Conservation (phyloP, 1,284 basidiomycete species). For the Malassezia arunalokei region DNA sequence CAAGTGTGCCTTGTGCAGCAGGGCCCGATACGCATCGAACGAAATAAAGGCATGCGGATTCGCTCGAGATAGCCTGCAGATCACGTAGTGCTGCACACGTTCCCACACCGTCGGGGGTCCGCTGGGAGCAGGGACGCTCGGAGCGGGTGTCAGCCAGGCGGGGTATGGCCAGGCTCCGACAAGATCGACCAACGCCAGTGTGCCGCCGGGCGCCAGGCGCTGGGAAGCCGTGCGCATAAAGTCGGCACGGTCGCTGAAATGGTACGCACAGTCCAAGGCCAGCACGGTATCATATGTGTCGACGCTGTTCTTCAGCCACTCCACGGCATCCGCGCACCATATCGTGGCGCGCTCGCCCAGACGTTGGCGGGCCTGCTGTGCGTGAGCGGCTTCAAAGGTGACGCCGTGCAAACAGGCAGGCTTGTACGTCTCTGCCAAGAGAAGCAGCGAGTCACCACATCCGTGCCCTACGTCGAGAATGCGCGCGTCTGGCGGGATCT, state of each 20-base stretch:
- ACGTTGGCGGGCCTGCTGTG: constrained; percentile 18
- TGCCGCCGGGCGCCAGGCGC: constrained; percentile 25
- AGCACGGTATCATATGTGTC: constrained; percentile 33
- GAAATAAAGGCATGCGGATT: constrained; percentile 22
- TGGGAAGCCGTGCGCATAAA: constrained; percentile 24
- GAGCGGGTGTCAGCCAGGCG: neutral
- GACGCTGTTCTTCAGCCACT: constrained; percentile 15
- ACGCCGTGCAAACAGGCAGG: constrained; percentile 34
- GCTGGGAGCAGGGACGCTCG: constrained; percentile 15
- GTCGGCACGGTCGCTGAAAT: constrained; percentile 26
- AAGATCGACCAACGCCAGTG: constrained; percentile 33
- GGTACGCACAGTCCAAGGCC: constrained; percentile 43
- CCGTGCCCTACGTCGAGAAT: constrained; percentile 42
- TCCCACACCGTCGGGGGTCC: constrained; percentile 14
- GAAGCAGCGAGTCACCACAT: constrained; percentile 35
- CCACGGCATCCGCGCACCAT: constrained; percentile 25
- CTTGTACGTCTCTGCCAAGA: constrained; percentile 15
- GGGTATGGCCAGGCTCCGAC: constrained; percentile 30
- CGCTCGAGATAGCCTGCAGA: constrained; percentile 18
- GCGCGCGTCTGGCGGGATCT: constrained; percentile 13
- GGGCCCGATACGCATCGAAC: constrained; percentile 19
- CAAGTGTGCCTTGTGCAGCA: constrained; percentile 22
- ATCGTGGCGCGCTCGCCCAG: constrained; percentile 13
- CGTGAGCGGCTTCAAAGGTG: constrained; percentile 28
- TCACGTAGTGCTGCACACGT: constrained; percentile 16